Evolutionary conservation across 176 grass and related monocot species (phyloP), one percentile per base, ranked within the genome.

Genomic region (Oryza rufipogon): DNA sequence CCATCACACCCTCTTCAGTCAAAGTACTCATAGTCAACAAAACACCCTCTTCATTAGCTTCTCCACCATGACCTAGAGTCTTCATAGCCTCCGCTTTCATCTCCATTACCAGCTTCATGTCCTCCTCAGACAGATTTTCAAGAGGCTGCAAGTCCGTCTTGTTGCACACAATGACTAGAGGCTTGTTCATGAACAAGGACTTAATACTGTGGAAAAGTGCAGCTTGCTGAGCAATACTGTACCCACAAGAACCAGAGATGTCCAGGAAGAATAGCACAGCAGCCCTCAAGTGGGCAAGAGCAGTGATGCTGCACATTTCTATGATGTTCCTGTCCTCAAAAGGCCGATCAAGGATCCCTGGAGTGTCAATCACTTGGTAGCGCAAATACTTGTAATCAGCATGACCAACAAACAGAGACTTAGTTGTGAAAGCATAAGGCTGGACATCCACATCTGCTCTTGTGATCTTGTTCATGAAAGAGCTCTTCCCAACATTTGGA

Each of bases 171-270:
- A 95, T 84, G 75, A 91, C 74, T 46, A 95, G 54, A 45, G 90
- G 93, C 79, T 95, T 95, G 64, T 91, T 92, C 88, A 95, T 90
- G 80, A 95, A 95, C 75, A 95, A 63, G 30, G 85, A 92, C 83
- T 95, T 95, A 54, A 95, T 95, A 75, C 93, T 95, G 68, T 91
- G 90, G 63, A 95, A 95, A 60, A 95, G 90, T 49, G 93, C 90
- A 42, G 88, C 88, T 83, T 95, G 93, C 64, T 95, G 93, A 8
- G 71, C 86, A 16, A 95, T 90, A 41, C 66, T 92, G 80, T 95
- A 95, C 4, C 93, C 93, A 89, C 93, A 95, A 36, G 93, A 92
- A 28, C 90, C 93, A 61, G 93, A 95, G 36, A 92, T 86, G 54
- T 95, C 93, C 73, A 95, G 79, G 85, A 90, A 90, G 84, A 90